Evolutionary conservation across 352 stramenopile species (phyloP).

Genomic region (Elongisporangium anandrum): DNA sequence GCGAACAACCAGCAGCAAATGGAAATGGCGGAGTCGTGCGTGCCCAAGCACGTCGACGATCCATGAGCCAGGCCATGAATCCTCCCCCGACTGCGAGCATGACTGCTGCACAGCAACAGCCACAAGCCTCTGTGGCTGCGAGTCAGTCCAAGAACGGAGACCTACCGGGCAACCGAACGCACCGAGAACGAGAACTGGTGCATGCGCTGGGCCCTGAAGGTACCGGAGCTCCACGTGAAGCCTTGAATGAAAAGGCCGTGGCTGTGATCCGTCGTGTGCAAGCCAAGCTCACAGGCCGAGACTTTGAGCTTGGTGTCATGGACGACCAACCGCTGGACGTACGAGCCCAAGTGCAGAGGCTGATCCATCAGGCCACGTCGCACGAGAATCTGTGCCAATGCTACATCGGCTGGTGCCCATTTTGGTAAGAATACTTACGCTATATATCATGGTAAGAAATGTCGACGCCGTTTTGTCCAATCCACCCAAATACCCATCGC

Average conservation of each 20-base stretch:
- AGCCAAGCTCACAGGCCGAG: conserved; percentile 97
- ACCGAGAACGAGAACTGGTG: conserved; percentile 79
- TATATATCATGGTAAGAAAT: no score
- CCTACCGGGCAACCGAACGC: conserved; percentile 67
- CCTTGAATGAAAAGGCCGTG: conserved; percentile 94
- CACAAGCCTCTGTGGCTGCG: background rate
- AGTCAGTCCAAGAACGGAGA: conserved; percentile 30
- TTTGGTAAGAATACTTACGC: no score
- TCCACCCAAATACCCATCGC: no score
- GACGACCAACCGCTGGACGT: conserved; percentile 66
- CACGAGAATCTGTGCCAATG: conserved; percentile 99
- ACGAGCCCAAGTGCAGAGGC: conserved; percentile 89
- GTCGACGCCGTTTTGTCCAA: no score
- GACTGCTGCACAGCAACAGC: background rate
- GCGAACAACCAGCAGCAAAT: background rate
- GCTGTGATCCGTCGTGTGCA: conserved; percentile 98
- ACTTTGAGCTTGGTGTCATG: conserved; percentile 86
- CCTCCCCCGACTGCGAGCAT: background rate
- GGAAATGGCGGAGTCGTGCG: conserved; percentile 14
- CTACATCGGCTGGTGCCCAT: conserved; percentile 98
- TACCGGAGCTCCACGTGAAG: conserved; percentile 70
- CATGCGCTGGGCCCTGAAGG: conserved; percentile 78
- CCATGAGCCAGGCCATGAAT: conserved; percentile 15
- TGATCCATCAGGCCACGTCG: conserved; percentile 98
- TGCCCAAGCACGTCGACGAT: conserved; percentile 20